Conservation (phyloP, 2,329 filamentous ascomycete genomes). For the Trichoderma sp. region DNA sequence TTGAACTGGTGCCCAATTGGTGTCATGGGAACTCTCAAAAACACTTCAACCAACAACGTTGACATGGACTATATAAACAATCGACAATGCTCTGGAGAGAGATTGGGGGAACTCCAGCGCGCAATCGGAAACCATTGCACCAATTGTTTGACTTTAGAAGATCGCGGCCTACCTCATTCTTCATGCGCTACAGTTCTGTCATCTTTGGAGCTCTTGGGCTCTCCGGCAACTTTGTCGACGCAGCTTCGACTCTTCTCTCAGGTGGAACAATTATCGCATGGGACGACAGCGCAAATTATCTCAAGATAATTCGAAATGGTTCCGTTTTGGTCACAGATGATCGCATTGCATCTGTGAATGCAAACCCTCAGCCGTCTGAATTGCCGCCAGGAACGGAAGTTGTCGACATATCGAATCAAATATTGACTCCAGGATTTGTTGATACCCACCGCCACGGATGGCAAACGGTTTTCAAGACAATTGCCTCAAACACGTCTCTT, state of each 20-base stretch:
- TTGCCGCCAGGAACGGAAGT: constrained; percentile 32
- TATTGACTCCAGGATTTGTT: constrained; percentile 54
- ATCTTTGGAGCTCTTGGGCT: constrained; percentile 3
- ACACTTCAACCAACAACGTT: not conserved
- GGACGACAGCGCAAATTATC: constrained; percentile 31
- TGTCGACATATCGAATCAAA: constrained; percentile 50
- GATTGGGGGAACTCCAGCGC: too few relatives aligned
- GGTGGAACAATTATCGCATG: constrained; percentile 44
- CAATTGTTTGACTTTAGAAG: not conserved
- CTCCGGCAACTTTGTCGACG: not conserved
- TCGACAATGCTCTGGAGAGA: not conserved
- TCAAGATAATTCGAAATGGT: constrained; percentile 40
- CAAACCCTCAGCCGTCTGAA: constrained; percentile 20
- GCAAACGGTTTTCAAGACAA: constrained; percentile 54
- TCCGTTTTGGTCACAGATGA: constrained; percentile 41
- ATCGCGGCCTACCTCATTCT: not conserved
- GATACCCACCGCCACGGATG: constrained; percentile 56
- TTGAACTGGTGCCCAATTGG: not conserved
- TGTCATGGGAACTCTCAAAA: not conserved
- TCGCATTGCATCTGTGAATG: constrained; percentile 35
- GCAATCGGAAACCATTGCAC: not conserved
- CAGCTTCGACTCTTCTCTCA: constrained; percentile 26
- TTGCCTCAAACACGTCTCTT: constrained; percentile 50
- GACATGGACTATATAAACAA: not conserved
- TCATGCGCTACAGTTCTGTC: not conserved